Evolutionary conservation across 768 basidiomycete species (phyloP), one percentile per base, ranked within the genome.

Genomic region (Naganishia vaughanmartiniae): DNA sequence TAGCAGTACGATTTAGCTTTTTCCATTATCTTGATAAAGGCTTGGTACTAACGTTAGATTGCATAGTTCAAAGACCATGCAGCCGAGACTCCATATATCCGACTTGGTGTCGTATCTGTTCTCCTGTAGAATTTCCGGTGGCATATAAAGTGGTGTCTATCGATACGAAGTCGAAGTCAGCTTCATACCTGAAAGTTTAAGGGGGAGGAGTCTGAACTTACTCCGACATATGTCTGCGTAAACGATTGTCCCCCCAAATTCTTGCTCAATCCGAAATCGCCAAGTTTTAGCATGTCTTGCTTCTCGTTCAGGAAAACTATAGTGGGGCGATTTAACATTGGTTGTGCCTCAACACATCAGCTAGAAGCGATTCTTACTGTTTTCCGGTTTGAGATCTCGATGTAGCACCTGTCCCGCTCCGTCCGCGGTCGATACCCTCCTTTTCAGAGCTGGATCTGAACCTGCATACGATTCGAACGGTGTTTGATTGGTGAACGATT

Each of bases 71-170:
- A 91, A 98, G 30, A 97, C 91, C 34, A 98, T 85, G 82, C 96
- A 99, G 0, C 96, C 96, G 33, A 98, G 85, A 4, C 92, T 94
- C 96, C 96, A 99, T 57, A 99, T 97, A 77, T 99, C 96, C 0
- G 91, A 93, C 83, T 98, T 99, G 9, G 92, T 90, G 82, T 97
- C 96, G 82, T 99, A 99, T 3, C 92, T 87, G 79, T 92, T 93
- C 79, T 98, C 95, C 83, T 91, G 92, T 87, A 97, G 92, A 39
- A 98, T 86, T 81, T 99, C 95, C 0, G 96, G 96, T 0, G 93
- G 96, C 96, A 99, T 98, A 83, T 99, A 98, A 79, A 98, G 94
- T 3, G 96, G 96, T 3, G 96, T 99, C 93, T 97, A 75, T n/a
- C 19, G 15, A 39, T 45, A 24, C 36, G n/a, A 19, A 55, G n/a